Conservation (phyloP, 441 rosid genomes). For the Theobroma grandiflorum region DNA sequence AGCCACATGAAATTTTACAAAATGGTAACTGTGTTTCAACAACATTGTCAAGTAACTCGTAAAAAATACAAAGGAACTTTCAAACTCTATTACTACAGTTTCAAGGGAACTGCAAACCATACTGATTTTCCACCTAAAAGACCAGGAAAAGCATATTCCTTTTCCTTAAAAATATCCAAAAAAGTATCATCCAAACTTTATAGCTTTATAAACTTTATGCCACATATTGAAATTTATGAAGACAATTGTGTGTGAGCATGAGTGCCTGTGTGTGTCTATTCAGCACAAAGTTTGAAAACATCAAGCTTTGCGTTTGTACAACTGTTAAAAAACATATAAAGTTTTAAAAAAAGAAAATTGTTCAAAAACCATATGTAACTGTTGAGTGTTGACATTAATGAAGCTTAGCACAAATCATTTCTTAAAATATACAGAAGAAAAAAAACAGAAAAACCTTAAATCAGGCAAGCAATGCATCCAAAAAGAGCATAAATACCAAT, state of each 20-base stretch:
- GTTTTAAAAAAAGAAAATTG: not conserved
- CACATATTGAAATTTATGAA: not conserved
- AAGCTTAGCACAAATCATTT: slow-evolving; percentile 6
- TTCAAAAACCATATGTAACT: not conserved
- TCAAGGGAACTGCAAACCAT: not conserved
- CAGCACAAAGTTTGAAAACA: not conserved
- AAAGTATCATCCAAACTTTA: not conserved
- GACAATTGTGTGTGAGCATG: not conserved
- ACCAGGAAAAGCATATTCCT: not conserved
- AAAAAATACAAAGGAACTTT: not conserved
- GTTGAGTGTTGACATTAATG: not conserved
- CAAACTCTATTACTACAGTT: not conserved
- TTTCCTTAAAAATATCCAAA: not conserved
- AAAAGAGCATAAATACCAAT: slow-evolving; percentile 3
- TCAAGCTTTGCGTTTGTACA: not conserved
- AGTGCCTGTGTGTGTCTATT: not conserved
- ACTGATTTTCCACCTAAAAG: not conserved
- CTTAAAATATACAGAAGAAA: not conserved
- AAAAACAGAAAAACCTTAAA: not conserved
- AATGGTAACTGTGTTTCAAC: not conserved
- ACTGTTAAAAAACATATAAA: not conserved
- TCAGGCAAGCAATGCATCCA: not conserved
- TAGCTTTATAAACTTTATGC: no score
- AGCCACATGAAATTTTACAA: not conserved
- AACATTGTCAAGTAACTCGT: not conserved